phyloP scores from a whole-genome alignment of 176 grass and related monocot genomes.

The Aegilops umbellulata region DNA sequence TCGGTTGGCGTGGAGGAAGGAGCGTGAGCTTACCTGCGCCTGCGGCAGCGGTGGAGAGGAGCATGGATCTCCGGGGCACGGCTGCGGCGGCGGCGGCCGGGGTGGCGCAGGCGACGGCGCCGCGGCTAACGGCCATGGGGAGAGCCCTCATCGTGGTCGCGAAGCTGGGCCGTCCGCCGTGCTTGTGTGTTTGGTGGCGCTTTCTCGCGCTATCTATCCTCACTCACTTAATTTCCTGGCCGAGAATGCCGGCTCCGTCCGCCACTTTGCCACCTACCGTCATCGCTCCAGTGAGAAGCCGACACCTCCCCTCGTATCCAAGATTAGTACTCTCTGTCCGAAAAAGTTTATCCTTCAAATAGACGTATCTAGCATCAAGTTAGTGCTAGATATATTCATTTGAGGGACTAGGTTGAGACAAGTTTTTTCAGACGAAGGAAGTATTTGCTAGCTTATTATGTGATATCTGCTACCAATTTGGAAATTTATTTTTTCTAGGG shows the following conservation, averaged over 20 bases:
- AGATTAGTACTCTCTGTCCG: no score
- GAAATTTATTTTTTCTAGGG: no score
- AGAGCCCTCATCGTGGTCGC: constrained; percentile 10
- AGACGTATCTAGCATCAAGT: no score
- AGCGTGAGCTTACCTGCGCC: neutral
- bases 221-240: neutral
- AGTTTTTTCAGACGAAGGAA: no score
- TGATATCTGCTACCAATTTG: no score
- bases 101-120: constrained; percentile 32
- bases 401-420: no score
- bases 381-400: no score
- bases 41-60: constrained; percentile 31
- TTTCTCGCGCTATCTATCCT: constrained; percentile 6
- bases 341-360: no score
- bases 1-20: neutral
- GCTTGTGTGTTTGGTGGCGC: neutral
- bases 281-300: neutral
- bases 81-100: constrained; percentile 15
- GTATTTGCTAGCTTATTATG: no score
- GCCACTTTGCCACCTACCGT: no score
- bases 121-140: constrained; percentile 15
- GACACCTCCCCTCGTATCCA: neutral
- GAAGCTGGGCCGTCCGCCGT: neutral
- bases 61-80: constrained; percentile 25
- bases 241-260: neutral